phyloP scores from a whole-genome alignment of 164 flowering plant genomes.

The Berberis thunbergii region DNA sequence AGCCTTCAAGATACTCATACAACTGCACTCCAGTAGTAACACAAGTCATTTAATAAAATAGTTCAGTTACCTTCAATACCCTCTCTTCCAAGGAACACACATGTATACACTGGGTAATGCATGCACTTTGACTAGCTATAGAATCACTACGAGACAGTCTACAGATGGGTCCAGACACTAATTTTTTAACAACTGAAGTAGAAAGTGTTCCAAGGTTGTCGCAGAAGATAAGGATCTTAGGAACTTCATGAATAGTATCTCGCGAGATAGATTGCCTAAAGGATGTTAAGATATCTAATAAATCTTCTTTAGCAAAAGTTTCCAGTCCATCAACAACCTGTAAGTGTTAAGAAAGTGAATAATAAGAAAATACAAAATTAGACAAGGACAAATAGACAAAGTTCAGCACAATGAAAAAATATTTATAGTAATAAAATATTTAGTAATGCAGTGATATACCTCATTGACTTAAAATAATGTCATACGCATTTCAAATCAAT shows the following conservation, averaged over 20 bases:
- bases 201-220: constrained; percentile 19
- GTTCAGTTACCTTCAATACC: constrained; percentile 28
- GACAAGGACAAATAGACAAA: too few relatives aligned
- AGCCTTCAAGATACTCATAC: neutral
- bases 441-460: too few relatives aligned
- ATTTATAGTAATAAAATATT: too few relatives aligned
- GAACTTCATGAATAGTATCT: constrained; percentile 25
- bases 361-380: neutral
- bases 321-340: constrained; percentile 73
- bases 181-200: constrained; percentile 24
- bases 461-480: too few relatives aligned
- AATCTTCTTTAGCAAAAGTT: constrained; percentile 20
- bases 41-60: neutral
- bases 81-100: constrained; percentile 29
- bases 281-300: constrained; percentile 31
- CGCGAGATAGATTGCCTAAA: constrained; percentile 22
- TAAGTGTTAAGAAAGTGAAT: neutral
- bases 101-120: constrained; percentile 28
- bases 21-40: neutral
- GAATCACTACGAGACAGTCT: constrained; percentile 35
- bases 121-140: constrained; percentile 29
- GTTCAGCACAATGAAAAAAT: too few relatives aligned
- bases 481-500: too few relatives aligned
- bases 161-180: constrained; percentile 29
- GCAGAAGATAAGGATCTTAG: constrained; percentile 42